Evolutionary conservation across 176 grass and related monocot species (phyloP).

Genomic region (Neostapfia colusana): DNA sequence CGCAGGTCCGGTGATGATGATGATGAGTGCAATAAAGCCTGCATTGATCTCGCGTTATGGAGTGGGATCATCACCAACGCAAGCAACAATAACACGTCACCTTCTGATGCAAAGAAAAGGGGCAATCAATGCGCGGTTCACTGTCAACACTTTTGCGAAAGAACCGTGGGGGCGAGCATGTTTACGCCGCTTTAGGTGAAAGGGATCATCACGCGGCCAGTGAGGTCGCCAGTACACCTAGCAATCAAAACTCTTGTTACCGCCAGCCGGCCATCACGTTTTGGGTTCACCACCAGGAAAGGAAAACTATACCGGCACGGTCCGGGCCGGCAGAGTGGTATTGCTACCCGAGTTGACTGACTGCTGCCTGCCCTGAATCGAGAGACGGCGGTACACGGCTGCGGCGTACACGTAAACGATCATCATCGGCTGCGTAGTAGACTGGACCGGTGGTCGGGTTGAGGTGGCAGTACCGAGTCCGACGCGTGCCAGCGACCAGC

Average conservation of each 20-base stretch:
- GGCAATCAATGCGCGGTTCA: slow-evolving; percentile 7
- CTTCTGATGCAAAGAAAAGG: slow-evolving; percentile 3
- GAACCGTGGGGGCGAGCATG: slow-evolving; percentile 5
- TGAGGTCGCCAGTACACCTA: not conserved
- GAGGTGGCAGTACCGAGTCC: not conserved
- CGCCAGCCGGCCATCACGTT: not conserved
- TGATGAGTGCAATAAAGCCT: not conserved
- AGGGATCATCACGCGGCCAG: not conserved
- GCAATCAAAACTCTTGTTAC: not conserved
- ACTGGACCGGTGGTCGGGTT: not conserved
- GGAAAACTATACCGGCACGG: not conserved
- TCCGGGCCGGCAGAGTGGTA: not conserved
- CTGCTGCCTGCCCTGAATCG: not conserved
- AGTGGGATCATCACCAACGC: slow-evolving; percentile 5
- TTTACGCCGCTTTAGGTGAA: not conserved
- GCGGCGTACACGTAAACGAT: not conserved
- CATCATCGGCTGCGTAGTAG: slow-evolving; percentile 5
- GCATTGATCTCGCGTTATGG: not conserved
- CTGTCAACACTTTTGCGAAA: slow-evolving; percentile 28
- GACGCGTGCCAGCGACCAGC: not conserved
- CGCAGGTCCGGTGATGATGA: not conserved
- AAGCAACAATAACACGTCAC: slow-evolving; percentile 43
- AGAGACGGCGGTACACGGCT: slow-evolving; percentile 1
- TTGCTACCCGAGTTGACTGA: slow-evolving; percentile 4
- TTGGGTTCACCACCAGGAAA: not conserved